These are phyloP conservation scores for Mucor mucedo DNA, from an alignment of 371 early-diverging fungal genomes.

Conservation along the genomic window DNA sequence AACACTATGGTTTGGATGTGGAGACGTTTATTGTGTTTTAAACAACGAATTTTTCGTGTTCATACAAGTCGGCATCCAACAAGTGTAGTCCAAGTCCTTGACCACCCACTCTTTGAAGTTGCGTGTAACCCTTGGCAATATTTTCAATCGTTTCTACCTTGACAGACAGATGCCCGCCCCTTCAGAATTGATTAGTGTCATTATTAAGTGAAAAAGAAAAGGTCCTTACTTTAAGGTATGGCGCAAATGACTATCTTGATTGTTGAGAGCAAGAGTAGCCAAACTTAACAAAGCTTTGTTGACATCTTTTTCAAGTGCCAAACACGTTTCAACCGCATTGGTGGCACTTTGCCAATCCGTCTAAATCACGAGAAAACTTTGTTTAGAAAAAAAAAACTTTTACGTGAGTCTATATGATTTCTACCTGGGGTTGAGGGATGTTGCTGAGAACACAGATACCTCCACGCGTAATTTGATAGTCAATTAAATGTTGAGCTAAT, in stretches of 20 bases:
- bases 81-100: constrained; percentile 59
- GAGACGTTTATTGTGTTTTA: background rate
- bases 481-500: constrained; percentile 57
- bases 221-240: constrained; percentile 57
- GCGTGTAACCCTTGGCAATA: constrained; percentile 53
- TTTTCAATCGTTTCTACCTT: constrained; percentile 56
- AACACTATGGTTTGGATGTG: too few species aligned
- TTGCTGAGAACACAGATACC: constrained; percentile 51
- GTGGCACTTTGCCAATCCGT: constrained; percentile 43
- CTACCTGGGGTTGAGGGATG: constrained; percentile 44
- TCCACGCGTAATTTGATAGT: constrained; percentile 69
- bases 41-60: constrained; percentile 31
- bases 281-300: constrained; percentile 65
- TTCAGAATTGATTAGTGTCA: constrained; percentile 1
- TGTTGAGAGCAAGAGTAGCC: constrained; percentile 52
- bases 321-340: constrained; percentile 47
- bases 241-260: constrained; percentile 60
- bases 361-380: constrained; percentile 7
- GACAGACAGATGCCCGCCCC: constrained; percentile 37
- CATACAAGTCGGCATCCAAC: constrained; percentile 45
- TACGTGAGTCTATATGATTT: background rate
- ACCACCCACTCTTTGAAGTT: constrained; percentile 56
- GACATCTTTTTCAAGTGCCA: constrained; percentile 57
- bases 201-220: background rate
- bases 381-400: constrained; percentile 11